Base-by-base conservation (phyloP, 148 eudicot species). In the Chenopodium berlandieri region DNA sequence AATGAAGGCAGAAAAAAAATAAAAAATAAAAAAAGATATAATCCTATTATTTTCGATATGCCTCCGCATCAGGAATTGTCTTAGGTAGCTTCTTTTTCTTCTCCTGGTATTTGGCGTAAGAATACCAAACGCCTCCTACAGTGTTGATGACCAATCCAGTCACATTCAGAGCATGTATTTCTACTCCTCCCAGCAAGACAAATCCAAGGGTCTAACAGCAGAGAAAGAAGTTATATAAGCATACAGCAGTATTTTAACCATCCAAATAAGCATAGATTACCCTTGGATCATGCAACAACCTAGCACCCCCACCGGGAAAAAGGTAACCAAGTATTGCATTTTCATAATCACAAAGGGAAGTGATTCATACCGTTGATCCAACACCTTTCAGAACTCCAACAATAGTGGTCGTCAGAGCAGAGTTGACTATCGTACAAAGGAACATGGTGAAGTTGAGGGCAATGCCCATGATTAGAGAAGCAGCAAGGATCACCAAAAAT, bases 301-400 rank as follows among this genome's bases (percentile, higher is more conserved):
- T 0, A 50, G 14, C 54, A 10, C 10, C 54, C 54, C 10, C 54
- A 1, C 54, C 14, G 3, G 5, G 30, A 30, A 46, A 34, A 34
- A 34, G 40, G 40, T 34, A 34, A 34, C 40, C 5, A 34, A 34
- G 40, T 34, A 34, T 34, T 34, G 40, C 40, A 34, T 27, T 34
- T 71, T 4, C 13, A 16, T 3, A 37, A 40, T 6, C 62, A 17
- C 25, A 60, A 76, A 75, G 47, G 30, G 8, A 22, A 30, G 17
- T 5, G 31, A 78, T 65, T 72, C 92, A 56, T 94, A 96, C 99
- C 84, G 98, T 94, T 60, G 99, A 94, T 11, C 93, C 98, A 83
- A 96, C 99, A 11, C 99, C 99, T 87, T 96, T 96, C 74, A 96
- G 93, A 88, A 96, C 99, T 52, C 99, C 99, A 30, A 96, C 99